These are phyloP conservation scores for Penicillium sp. DNA, from an alignment of 2,329 filamentous ascomycete species.

Conservation along the genomic window DNA sequence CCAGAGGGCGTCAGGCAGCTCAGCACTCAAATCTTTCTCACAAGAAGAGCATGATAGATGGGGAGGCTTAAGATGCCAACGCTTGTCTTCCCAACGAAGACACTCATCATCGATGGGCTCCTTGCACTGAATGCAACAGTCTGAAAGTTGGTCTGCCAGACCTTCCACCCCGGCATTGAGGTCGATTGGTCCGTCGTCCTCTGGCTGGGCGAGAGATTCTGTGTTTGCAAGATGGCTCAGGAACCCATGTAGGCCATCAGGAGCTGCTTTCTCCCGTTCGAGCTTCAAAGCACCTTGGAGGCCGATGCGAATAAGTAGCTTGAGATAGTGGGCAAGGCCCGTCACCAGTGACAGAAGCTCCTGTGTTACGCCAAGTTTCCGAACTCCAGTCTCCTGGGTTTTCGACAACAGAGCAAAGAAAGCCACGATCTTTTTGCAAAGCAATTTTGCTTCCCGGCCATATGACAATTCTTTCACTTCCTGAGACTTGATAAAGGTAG, in stretches of 20 bases:
- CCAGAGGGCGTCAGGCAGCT: constrained; percentile 69
- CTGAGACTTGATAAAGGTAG: constrained; percentile 66
- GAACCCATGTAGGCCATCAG: constrained; percentile 77
- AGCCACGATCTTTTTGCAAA: constrained; percentile 99
- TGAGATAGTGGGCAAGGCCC: constrained; percentile 93
- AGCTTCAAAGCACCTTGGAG: constrained; percentile 89
- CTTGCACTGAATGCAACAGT: constrained; percentile 78
- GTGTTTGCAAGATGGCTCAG: constrained; percentile 80
- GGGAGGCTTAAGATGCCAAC: constrained; percentile 71
- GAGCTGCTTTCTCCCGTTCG: constrained; percentile 75
- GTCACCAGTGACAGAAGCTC: constrained; percentile 97
- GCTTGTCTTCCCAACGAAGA: constrained; percentile 68
- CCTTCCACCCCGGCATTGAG: constrained; percentile 64
- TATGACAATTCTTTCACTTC: constrained; percentile 87
- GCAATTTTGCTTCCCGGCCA: constrained; percentile 89
- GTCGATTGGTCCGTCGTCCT: constrained; percentile 66
- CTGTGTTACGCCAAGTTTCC: constrained; percentile 93
- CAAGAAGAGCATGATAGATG: constrained; percentile 75
- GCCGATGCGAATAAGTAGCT: constrained; percentile 94
- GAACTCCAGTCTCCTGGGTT: constrained; percentile 84
- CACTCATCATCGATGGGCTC: constrained; percentile 96
- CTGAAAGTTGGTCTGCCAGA: constrained; percentile 73
- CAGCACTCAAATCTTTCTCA: constrained; percentile 68
- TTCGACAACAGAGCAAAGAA: constrained; percentile 96
- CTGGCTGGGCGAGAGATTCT: constrained; percentile 66